These are phyloP conservation scores for Fraxinus ornus DNA, from an alignment of 305 asterid genomes.

Conservation along the genomic window DNA sequence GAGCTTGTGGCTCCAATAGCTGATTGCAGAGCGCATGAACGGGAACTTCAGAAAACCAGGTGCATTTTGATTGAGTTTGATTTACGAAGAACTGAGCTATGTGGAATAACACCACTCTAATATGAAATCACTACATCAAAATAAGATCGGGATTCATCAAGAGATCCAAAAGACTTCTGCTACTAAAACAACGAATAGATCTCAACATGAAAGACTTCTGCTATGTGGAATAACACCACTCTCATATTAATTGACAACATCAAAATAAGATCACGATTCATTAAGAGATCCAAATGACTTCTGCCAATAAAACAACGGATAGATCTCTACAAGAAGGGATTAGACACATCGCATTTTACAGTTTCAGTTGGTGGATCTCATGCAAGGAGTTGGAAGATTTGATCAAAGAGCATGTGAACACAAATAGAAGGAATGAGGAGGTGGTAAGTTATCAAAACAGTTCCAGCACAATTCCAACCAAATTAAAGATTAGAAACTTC, in stretches of 20 bases:
- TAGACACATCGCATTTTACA: background rate
- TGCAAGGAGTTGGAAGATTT: background rate
- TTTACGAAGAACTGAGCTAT: background rate
- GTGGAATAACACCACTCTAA: background rate
- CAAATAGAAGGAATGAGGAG: background rate
- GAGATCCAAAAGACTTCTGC: background rate
- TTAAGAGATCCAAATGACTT: slow-evolving; percentile 3
- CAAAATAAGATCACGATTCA: background rate
- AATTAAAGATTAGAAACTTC: slow-evolving; percentile 1
- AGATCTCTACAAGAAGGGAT: background rate
- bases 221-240: background rate
- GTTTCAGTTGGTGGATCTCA: background rate
- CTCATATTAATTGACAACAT: slow-evolving; percentile 2
- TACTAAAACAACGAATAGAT: slow-evolving; percentile 4
- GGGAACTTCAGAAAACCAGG: background rate
- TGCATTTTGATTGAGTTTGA: background rate
- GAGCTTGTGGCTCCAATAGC: background rate
- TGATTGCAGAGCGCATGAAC: background rate
- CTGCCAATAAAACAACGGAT: background rate
- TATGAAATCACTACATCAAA: background rate
- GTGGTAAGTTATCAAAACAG: background rate
- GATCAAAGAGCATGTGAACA: background rate
- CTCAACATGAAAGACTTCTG: background rate
- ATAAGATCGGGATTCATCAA: background rate
- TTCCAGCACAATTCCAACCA: background rate